These are phyloP conservation scores for Psilocybe cyanescens DNA, from an alignment of 768 basidiomycete genomes.

Conservation along the genomic window DNA sequence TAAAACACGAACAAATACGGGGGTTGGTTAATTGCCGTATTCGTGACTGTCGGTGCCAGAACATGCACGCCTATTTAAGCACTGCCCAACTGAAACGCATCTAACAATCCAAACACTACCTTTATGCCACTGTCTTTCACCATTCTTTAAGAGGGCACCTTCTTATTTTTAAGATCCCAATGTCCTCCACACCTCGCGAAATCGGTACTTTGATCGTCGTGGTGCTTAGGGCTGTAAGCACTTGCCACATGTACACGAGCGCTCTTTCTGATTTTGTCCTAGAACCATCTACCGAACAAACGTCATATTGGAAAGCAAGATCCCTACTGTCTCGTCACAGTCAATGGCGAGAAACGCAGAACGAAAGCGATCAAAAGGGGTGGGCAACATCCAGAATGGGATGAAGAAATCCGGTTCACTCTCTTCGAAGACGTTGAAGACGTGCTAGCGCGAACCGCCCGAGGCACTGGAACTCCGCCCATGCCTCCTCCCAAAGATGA, in stretches of 20 bases:
- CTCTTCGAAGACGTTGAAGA: slow-evolving; percentile 77
- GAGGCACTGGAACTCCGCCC: slow-evolving; percentile 56
- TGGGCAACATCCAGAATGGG: slow-evolving; percentile 99
- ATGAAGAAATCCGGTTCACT: slow-evolving; percentile 94
- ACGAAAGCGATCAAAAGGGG: slow-evolving; percentile 96
- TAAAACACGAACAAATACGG: slow-evolving; percentile 21
- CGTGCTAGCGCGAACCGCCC: slow-evolving; percentile 45
- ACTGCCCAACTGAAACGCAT: slow-evolving; percentile 21
- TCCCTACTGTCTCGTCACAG: slow-evolving; percentile 84
- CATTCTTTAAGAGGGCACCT: slow-evolving; percentile 8
- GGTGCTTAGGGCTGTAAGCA: slow-evolving; percentile 88
- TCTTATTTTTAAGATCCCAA: slow-evolving; percentile 29
- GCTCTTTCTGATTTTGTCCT: slow-evolving; percentile 18
- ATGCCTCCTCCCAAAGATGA: slow-evolving; percentile 69
- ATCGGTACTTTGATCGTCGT: slow-evolving; percentile 95
- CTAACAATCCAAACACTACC: slow-evolving; percentile 11
- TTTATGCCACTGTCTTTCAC: slow-evolving; percentile 23
- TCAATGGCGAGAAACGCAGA: slow-evolving; percentile 83
- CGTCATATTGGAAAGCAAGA: slow-evolving; percentile 96
- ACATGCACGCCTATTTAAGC: slow-evolving; percentile 27
- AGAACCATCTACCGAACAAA: slow-evolving; percentile 92
- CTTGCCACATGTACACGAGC: slow-evolving; percentile 22
- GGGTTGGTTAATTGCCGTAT: slow-evolving; percentile 19
- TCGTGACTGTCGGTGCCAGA: slow-evolving; percentile 24
- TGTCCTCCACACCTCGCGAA: slow-evolving; percentile 68